These are phyloP conservation scores for Leccinum longicurvipes DNA, from an alignment of 768 basidiomycete genomes.

Conservation along the genomic window DNA sequence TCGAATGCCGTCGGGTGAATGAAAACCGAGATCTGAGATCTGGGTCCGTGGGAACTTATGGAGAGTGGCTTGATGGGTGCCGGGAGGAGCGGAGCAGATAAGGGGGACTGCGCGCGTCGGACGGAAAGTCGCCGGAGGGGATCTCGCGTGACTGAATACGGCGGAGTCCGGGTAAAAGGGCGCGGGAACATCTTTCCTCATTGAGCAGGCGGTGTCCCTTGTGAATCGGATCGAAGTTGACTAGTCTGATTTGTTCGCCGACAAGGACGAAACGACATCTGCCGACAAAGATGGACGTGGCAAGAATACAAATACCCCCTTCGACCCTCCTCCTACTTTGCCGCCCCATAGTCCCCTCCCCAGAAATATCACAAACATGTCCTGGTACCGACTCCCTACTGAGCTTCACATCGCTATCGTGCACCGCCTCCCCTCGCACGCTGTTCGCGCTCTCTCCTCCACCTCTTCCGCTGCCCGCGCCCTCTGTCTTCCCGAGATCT, in stretches of 20 bases:
- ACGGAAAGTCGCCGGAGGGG: slow-evolving; percentile 25
- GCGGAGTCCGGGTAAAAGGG: neutral
- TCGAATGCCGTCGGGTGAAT: neutral
- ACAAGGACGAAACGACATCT: slow-evolving; percentile 10
- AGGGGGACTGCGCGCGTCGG: slow-evolving; percentile 16
- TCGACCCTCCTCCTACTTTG: neutral
- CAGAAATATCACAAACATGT: slow-evolving; percentile 4
- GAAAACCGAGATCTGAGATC: neutral
- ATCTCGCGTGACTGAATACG: slow-evolving; percentile 10
- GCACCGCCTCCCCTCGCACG: slow-evolving; percentile 42
- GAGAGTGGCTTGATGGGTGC: slow-evolving; percentile 1
- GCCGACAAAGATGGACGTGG: slow-evolving; percentile 22
- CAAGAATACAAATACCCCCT: slow-evolving; percentile 3
- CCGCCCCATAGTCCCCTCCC: neutral
- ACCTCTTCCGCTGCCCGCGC: slow-evolving; percentile 50
- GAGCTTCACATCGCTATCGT: slow-evolving; percentile 65
- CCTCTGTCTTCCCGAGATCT: slow-evolving; percentile 55
- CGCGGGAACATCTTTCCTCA: slow-evolving; percentile 1
- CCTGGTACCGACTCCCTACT: slow-evolving; percentile 58
- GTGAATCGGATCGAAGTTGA: slow-evolving; percentile 20
- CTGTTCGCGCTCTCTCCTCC: slow-evolving; percentile 45
- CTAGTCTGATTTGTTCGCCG: slow-evolving; percentile 9
- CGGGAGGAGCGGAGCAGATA: slow-evolving; percentile 15
- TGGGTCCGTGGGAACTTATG: neutral
- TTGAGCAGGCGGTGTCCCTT: slow-evolving; percentile 8